Conservation (phyloP, 345 rosid genomes). For the Viola odorata region DNA sequence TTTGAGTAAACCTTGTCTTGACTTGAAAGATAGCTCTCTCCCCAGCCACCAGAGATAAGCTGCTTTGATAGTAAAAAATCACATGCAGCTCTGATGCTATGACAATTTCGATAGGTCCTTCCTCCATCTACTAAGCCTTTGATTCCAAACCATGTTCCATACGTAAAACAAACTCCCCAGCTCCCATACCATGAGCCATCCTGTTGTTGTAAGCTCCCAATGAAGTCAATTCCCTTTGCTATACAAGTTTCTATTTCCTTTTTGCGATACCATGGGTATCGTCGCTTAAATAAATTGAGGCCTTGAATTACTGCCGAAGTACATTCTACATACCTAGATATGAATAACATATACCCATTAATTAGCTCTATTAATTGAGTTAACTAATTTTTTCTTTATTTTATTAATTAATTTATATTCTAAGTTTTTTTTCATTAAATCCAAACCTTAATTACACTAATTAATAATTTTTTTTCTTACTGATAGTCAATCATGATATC, state of each 20-base stretch:
- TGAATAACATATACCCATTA: no score
- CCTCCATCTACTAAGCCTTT: constrained; percentile 49
- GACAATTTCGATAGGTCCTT: constrained; percentile 28
- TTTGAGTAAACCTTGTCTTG: constrained; percentile 44
- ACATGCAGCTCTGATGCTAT: constrained; percentile 45
- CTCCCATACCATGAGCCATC: constrained; percentile 88
- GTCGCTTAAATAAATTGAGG: constrained; percentile 31
- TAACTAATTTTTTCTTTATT: neutral
- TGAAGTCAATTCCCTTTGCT: constrained; percentile 39
- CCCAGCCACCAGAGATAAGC: constrained; percentile 59
- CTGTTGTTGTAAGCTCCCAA: constrained; percentile 39
- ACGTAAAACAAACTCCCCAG: constrained; percentile 78
- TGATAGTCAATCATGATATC: constrained; percentile 63
- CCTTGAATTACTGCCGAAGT: constrained; percentile 71
- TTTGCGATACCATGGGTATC: constrained; percentile 28
- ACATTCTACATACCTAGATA: constrained; percentile 65
- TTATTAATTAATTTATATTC: neutral
- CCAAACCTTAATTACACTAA: neutral
- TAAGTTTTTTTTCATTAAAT: neutral
- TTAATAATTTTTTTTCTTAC: constrained; percentile 30
- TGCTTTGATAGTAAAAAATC: constrained; percentile 54
- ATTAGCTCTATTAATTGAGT: neutral
- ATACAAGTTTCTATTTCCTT: constrained; percentile 39
- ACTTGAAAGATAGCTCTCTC: constrained; percentile 63
- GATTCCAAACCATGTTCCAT: constrained; percentile 80